Percentiles rank a stretch among this genome's conserved stretches.
Conservation (phyloP, 352 stramenopile genomes). For the Halophytophthora batemanensis region DNA sequence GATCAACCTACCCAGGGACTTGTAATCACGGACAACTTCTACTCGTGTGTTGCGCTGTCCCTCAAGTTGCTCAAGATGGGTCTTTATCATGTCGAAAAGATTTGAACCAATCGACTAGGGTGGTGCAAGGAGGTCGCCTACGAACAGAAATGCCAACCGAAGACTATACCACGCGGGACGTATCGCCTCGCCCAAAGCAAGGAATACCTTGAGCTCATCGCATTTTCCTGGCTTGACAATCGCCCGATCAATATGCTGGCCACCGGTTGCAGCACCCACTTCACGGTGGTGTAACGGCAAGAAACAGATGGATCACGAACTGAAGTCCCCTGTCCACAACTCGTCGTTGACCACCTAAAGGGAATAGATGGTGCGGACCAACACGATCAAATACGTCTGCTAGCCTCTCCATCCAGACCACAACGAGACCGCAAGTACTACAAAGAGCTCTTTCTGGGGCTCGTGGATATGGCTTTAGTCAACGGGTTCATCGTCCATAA, state of each 20-base stretch:
- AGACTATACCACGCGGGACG: constrained; percentile 7
- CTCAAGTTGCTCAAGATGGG: constrained; percentile 10
- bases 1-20: constrained; percentile 2
- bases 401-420: too few relatives aligned
- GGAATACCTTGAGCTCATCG: constrained; percentile 7
- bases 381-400: constrained; percentile 17
- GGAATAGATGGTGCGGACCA: constrained; percentile 5
- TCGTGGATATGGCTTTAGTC: constrained; percentile 20
- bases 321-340: constrained; percentile 1
- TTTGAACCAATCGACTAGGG: constrained; percentile 7
- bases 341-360: constrained; percentile 1
- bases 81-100: constrained; percentile 13
- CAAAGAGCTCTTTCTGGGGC: constrained; percentile 17
- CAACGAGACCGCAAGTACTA: constrained; percentile 24
- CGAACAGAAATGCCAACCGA: constrained; percentile 8
- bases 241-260: constrained; percentile 11
- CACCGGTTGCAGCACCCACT: constrained; percentile 6
- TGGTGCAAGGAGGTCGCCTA: constrained; percentile 14
- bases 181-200: constrained; percentile 9
- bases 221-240: constrained; percentile 12
- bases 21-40: constrained; percentile 16
- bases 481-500: constrained; percentile 17
- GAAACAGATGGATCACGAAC: constrained; percentile 2
- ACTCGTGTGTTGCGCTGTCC: constrained; percentile 6
- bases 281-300: background rate